Conservation (phyloP, 371 early-diverging fungal genomes). For the Circinella umbellata region DNA sequence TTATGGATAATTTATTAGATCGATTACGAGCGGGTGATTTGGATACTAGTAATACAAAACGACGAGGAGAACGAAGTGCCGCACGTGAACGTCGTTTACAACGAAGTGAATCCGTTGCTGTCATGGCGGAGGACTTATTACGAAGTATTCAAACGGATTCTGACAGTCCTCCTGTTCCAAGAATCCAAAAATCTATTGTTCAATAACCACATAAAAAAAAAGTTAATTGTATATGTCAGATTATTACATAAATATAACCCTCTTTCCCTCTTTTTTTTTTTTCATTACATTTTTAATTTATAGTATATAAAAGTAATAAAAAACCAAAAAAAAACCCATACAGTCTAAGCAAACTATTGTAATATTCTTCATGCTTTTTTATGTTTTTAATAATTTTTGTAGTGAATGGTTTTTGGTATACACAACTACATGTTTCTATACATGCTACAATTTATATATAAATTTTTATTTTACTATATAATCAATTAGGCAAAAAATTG, state of each 20-base stretch:
- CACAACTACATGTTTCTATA: neutral
- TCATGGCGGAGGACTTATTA: constrained; percentile 76
- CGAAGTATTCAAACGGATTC: constrained; percentile 63
- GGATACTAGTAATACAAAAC: constrained; percentile 59
- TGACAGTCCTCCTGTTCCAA: constrained; percentile 24
- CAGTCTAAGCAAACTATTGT: too few relatives aligned
- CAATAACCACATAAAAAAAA: neutral
- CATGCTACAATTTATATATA: neutral
- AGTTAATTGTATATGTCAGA: constrained; percentile 6
- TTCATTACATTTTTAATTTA: neutral
- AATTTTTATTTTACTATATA: neutral
- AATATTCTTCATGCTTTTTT: too few relatives aligned
- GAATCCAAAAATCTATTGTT: constrained; percentile 1
- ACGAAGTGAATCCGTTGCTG: constrained; percentile 64
- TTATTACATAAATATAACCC: neutral
- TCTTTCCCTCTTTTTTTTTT: neutral
- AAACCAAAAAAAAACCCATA: too few relatives aligned
- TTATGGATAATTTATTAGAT: constrained; percentile 84
- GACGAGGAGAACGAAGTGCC: constrained; percentile 47
- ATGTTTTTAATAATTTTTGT: too few relatives aligned
- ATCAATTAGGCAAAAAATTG: constrained; percentile 6
- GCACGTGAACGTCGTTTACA: constrained; percentile 51
- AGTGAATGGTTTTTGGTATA: too few relatives aligned
- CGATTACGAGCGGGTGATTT: constrained; percentile 74
- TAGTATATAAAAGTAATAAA: too few relatives aligned